phyloP scores from a whole-genome alignment of 306 rosid genomes.

The Ormosia semicastrata region DNA sequence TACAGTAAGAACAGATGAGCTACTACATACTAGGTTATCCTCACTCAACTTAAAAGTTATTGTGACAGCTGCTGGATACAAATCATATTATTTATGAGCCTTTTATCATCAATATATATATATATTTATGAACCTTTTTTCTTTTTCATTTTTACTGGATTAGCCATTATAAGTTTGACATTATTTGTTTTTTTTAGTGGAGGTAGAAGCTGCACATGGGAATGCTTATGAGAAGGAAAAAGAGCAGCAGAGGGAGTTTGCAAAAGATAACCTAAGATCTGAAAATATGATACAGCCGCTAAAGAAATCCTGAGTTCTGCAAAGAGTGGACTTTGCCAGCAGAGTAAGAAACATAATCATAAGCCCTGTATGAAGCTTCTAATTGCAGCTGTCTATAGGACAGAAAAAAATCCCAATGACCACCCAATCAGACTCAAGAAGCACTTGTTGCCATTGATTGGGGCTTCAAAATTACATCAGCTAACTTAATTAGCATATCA shows the following conservation, averaged over 20 bases:
- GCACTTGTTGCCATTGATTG: neutral
- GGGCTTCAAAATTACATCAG: neutral
- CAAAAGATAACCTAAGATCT: neutral
- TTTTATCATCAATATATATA: too few relatives aligned
- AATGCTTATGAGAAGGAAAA: neutral
- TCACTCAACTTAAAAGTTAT: neutral
- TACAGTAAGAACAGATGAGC: neutral
- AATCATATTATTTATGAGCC: neutral
- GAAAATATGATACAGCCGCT: neutral
- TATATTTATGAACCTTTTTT: neutral
- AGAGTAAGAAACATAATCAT: neutral
- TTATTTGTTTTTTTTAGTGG: neutral
- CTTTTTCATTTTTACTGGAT: neutral
- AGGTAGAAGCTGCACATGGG: neutral
- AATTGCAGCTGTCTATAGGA: neutral
- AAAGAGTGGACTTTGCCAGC: neutral
- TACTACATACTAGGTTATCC: neutral
- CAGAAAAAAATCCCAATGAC: neutral
- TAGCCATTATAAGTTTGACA: neutral
- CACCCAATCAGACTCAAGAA: neutral
- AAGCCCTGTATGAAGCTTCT: neutral
- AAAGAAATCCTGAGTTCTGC: neutral
- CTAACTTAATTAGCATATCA: neutral
- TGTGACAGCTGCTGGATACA: neutral
- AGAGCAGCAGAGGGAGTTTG: neutral